Evolutionary conservation across 805 yeast species (phyloP), one percentile per base, ranked within the genome.

Genomic region (Cyberlindnera misumaiensis): DNA sequence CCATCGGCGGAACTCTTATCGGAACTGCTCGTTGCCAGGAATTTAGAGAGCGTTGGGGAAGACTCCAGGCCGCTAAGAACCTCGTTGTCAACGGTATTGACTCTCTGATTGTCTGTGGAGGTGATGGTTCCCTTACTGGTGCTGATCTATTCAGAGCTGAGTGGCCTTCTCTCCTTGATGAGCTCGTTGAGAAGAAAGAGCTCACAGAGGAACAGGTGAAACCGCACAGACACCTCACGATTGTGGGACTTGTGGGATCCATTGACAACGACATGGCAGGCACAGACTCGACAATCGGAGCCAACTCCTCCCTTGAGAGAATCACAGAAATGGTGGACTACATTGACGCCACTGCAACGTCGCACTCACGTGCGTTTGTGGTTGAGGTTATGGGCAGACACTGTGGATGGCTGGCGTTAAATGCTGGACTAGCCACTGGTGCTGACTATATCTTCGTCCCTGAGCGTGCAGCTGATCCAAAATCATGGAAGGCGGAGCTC

Each of bases 331-430:
- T 86, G 70, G 88, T 93, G 45, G 97, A 93, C 63, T 90, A 87
- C 67, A 93, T 93, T 50, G 97, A 89, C 62, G 96, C 97, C 37
- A 93, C 98, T 28, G 98, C 98, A 13, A 77, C 84, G 49, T 90
- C 97, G 3, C 98, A 93, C 62, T 86, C 96, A 11, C 77, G 98
- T 56, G 98, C 98, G 7, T 93, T 93, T 60, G 96, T 93, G 32
- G 84, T 93, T 43, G 98, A 93, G 62, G 98, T 93, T 30, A 93
- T 93, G 98, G 98, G 98, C 45, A 79, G 98, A 58, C 97, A 93
- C 62, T 93, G 98, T 71, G 98, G 98, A 46, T 93, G 98, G 98
- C 74, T 93, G 52, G 97, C 94, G 2, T 68, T 93, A 51, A 89
- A 88, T 93, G 94, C 98, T 4, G 98, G 97, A 56, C 81, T 90